phyloP scores from a whole-genome alignment of 495 filamentous ascomycete genomes.

The Penicillium arizonense region DNA sequence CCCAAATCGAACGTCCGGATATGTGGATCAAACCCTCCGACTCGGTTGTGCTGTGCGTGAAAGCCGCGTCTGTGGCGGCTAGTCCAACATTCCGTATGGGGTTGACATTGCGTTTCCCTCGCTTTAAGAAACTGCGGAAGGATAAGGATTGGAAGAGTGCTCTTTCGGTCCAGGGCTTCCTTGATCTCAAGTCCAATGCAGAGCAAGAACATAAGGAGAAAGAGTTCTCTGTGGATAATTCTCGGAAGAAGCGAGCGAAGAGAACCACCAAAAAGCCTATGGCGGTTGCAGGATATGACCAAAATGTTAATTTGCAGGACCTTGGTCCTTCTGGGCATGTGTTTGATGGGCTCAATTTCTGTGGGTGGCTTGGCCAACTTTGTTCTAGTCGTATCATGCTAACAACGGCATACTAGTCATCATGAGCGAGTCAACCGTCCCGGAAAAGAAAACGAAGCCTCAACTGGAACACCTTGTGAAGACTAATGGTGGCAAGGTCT shows the following conservation, averaged over 20 bases:
- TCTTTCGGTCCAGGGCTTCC: conserved; percentile 73
- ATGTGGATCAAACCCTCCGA: conserved; percentile 91
- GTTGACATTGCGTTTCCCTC: conserved; percentile 84
- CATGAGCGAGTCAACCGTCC: conserved; percentile 57
- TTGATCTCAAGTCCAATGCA: conserved; percentile 65
- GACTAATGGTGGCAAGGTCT: conserved; percentile 78
- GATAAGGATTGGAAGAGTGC: conserved; percentile 85
- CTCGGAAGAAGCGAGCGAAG: conserved; percentile 61
- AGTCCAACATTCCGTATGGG: conserved; percentile 77
- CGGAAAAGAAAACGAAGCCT: conserved; percentile 68
- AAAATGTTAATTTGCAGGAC: conserved; percentile 48
- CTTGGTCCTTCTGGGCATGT: conserved; percentile 55
- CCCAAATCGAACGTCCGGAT: conserved; percentile 79
- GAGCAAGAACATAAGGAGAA: conserved; percentile 74
- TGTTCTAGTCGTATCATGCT: conserved; percentile 4
- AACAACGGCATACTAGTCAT: conserved; percentile 42
- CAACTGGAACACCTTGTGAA: conserved; percentile 88
- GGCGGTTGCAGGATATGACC: conserved; percentile 69
- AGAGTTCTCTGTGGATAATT: conserved; percentile 79
- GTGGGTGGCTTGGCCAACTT: conserved; percentile 33
- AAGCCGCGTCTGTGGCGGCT: conserved; percentile 75
- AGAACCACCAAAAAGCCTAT: conserved; percentile 62
- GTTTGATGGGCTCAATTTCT: conserved; percentile 80
- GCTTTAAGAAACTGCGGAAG: conserved; percentile 77
- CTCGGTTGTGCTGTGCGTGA: conserved; percentile 83